A percentile compares a stretch with the other conserved stretches of the same genome.
Evolutionary conservation across 1,284 basidiomycete genomes (phyloP).

Genomic region (Microbotryomycetes sp.): DNA sequence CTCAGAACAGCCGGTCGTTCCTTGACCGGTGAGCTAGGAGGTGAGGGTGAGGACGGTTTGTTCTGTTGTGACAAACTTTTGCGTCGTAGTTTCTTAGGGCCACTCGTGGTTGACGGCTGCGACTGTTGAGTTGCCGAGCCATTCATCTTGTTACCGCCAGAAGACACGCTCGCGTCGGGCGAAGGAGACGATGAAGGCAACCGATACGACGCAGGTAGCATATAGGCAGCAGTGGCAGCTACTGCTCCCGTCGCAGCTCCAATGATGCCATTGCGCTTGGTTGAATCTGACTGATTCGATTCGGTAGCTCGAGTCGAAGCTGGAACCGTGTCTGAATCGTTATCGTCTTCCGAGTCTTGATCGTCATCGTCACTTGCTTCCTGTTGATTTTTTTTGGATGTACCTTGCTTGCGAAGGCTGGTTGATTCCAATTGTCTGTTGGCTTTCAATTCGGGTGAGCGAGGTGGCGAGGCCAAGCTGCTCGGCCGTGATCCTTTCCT

Average conservation of each 20-base stretch:
- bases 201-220: background rate
- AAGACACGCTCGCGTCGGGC: background rate
- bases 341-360: background rate
- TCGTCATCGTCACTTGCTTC: background rate
- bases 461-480: background rate
- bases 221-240: background rate
- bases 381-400: background rate
- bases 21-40: background rate
- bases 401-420: background rate
- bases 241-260: background rate
- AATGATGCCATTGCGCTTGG: background rate
- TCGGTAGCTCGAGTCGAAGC: background rate
- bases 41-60: background rate
- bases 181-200: background rate
- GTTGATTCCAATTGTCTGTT: background rate
- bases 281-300: background rate
- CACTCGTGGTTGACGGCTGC: no score
- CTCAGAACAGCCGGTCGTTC: background rate
- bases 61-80: background rate
- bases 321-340: background rate
- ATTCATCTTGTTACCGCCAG: background rate
- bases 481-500: background rate
- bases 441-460: background rate
- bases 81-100: background rate
- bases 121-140: background rate